These are phyloP conservation scores for Fabrea salina DNA, from an alignment of 169 alveolate species.

Conservation along the genomic window DNA sequence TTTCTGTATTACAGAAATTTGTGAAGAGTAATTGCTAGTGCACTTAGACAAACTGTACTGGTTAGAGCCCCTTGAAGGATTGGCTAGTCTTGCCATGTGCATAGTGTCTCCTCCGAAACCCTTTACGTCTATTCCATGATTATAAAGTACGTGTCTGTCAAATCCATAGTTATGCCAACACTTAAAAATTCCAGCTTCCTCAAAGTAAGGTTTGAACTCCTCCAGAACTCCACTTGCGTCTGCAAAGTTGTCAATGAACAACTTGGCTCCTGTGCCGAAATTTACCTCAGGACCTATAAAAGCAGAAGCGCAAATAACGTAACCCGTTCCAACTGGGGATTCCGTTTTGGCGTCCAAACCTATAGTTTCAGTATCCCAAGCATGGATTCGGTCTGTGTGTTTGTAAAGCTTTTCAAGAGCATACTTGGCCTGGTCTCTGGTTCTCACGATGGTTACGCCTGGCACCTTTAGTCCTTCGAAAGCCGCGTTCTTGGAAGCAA, in stretches of 20 bases:
- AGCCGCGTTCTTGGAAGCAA: constrained; percentile 17
- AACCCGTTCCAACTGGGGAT: constrained; percentile 70
- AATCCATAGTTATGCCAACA: constrained; percentile 76
- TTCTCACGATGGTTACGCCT: constrained; percentile 62
- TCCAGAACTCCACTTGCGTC: constrained; percentile 52
- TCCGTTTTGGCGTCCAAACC: constrained; percentile 63
- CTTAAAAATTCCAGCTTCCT: constrained; percentile 55
- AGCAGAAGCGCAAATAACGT: constrained; percentile 67
- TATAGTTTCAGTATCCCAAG: constrained; percentile 85
- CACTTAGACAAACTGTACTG: constrained; percentile 56
- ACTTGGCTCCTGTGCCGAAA: constrained; percentile 78
- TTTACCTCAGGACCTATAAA: constrained; percentile 78
- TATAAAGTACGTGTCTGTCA: constrained; percentile 73
- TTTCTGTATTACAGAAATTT: constrained; percentile 43
- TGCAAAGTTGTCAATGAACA: constrained; percentile 73
- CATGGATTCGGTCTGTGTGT: constrained; percentile 53
- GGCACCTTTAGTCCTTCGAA: background rate
- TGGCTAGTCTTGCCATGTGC: constrained; percentile 79
- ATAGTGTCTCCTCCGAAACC: constrained; percentile 81
- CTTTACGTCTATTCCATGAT: constrained; percentile 68
- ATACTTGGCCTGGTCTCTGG: constrained; percentile 48
- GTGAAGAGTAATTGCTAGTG: constrained; percentile 43
- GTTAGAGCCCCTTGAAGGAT: constrained; percentile 62
- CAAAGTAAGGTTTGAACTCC: constrained; percentile 69
- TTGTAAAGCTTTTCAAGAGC: constrained; percentile 46